These are phyloP conservation scores for Elsinoe arachidis DNA, from an alignment of 2,329 filamentous ascomycete genomes.

Conservation along the genomic window DNA sequence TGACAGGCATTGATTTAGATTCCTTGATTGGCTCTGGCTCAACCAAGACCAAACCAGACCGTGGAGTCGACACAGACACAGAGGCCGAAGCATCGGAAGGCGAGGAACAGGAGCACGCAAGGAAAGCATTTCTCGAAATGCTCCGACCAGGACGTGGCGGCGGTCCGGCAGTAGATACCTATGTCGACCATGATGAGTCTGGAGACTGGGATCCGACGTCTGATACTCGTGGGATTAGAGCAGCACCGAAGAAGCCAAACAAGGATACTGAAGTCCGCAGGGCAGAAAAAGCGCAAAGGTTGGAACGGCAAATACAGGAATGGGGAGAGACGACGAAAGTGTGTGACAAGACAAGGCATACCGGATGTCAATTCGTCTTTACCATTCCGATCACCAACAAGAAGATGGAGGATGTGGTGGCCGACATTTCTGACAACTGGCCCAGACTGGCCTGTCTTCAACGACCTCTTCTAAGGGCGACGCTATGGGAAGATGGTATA, in stretches of 20 bases:
- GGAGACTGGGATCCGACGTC: not conserved
- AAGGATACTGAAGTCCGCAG: not conserved
- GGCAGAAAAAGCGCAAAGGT: not conserved
- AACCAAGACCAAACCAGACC: not conserved
- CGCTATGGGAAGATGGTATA: not conserved
- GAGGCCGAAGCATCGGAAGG: not conserved
- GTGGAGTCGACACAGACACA: not conserved
- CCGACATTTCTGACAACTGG: constrained; percentile 13
- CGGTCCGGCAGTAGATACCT: not conserved
- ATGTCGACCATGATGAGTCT: not conserved
- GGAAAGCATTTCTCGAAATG: not conserved
- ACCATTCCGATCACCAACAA: not conserved
- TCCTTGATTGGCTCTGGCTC: not conserved
- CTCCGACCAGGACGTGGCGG: not conserved
- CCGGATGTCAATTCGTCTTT: not conserved
- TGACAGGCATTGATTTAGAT: not conserved
- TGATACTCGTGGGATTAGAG: not conserved
- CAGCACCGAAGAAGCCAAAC: not conserved
- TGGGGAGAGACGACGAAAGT: not conserved
- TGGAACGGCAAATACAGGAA: not conserved
- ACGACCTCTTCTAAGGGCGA: not conserved
- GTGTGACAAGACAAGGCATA: not conserved
- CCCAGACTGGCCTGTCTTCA: constrained; percentile 4
- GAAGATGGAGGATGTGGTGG: not conserved
- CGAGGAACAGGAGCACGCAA: not conserved